Conservation (phyloP, 768 basidiomycete species). For the Lentinus tigrinus region DNA sequence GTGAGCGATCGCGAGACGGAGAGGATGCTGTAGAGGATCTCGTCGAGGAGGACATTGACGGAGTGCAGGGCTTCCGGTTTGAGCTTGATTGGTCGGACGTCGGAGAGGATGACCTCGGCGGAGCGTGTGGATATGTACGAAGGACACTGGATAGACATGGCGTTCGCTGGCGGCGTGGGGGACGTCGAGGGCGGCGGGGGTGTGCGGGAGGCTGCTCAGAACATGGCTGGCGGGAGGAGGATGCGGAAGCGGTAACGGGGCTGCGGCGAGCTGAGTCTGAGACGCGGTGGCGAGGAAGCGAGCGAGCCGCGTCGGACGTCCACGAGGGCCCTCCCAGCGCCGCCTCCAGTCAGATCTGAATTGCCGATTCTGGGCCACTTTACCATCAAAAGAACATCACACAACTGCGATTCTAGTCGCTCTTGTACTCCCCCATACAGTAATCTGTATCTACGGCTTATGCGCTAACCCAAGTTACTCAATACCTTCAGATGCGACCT, state of each 20-base stretch:
- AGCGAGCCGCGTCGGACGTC: neutral
- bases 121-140: slow-evolving; percentile 80
- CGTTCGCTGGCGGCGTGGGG: neutral
- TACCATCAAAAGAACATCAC: neutral
- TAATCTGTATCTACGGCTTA: neutral
- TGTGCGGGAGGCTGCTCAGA: neutral
- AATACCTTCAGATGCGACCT: neutral
- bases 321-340: neutral
- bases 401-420: neutral
- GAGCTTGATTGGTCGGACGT: slow-evolving; percentile 89
- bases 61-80: slow-evolving; percentile 71
- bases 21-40: slow-evolving; percentile 75
- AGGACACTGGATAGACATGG: slow-evolving; percentile 43
- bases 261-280: neutral
- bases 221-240: neutral
- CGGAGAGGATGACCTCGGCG: slow-evolving; percentile 89
- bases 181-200: neutral
- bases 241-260: neutral
- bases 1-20: slow-evolving; percentile 63
- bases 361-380: neutral
- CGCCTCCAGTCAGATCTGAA: neutral
- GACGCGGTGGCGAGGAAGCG: slow-evolving; percentile 5
- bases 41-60: slow-evolving; percentile 83
- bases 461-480: neutral
- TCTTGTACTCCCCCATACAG: neutral